These are phyloP conservation scores for Eruca vesicaria DNA, from an alignment of 441 rosid genomes.

Conservation along the genomic window DNA sequence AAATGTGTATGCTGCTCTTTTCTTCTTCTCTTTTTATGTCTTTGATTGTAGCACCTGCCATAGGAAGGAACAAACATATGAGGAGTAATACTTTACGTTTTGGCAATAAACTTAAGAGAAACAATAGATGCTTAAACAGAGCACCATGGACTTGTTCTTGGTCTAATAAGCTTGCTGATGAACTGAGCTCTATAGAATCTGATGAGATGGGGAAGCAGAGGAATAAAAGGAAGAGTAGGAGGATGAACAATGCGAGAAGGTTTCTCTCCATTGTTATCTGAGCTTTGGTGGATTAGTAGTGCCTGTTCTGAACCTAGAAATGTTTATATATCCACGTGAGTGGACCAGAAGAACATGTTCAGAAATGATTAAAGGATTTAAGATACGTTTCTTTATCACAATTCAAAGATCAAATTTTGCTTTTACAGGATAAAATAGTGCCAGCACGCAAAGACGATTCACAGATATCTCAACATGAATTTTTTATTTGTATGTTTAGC, in stretches of 20 bases:
- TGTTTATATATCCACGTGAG: neutral
- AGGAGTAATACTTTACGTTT: neutral
- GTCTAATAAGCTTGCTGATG: neutral
- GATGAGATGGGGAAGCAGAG: slow-evolving; percentile 13
- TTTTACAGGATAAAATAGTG: neutral
- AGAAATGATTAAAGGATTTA: neutral
- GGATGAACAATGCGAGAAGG: neutral
- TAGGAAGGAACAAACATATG: neutral
- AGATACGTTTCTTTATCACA: slow-evolving; percentile 22
- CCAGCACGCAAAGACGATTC: slow-evolving; percentile 24
- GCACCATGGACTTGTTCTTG: slow-evolving; percentile 25
- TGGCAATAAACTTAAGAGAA: neutral
- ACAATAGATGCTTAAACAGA: neutral
- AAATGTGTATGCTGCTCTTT: slow-evolving; percentile 17
- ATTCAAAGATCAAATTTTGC: neutral
- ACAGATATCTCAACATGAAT: neutral
- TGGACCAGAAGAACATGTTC: neutral
- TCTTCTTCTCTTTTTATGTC: neutral
- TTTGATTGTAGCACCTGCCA: slow-evolving; percentile 10
- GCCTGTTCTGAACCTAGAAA: neutral
- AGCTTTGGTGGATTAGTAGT: neutral
- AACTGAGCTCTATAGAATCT: slow-evolving; percentile 2
- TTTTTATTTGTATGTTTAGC: neutral
- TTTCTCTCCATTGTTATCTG: slow-evolving; percentile 9
- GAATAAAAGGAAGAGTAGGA: slow-evolving; percentile 2